Conservation (phyloP, 345 rosid genomes). For the Citrus trifoliata region DNA sequence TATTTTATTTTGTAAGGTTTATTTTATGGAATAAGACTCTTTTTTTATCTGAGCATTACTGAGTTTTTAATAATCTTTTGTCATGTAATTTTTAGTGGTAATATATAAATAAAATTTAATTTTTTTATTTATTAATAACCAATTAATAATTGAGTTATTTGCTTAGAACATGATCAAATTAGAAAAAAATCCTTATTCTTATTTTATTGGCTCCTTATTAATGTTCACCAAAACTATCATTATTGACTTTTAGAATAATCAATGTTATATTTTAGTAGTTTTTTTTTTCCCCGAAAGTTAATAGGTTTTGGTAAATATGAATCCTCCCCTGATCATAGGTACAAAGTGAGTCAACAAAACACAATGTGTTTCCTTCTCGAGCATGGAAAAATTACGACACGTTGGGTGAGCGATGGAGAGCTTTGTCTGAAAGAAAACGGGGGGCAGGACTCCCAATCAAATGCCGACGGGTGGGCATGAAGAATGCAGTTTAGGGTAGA, state of each 20-base stretch:
- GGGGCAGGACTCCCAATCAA: neutral
- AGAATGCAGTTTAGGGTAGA: neutral
- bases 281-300: no score
- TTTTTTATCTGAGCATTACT: fast-evolving
- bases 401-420: constrained; percentile 23
- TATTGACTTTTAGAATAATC: neutral
- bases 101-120: fast-evolving
- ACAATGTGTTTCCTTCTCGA: neutral
- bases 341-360: constrained; percentile 16
- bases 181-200: fast-evolving
- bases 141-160: no score
- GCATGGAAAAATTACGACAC: constrained; percentile 24
- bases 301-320: constrained; percentile 1
- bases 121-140: no score
- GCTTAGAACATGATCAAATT: fast-evolving
- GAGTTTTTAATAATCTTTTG: fast-evolving
- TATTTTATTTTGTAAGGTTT: no score
- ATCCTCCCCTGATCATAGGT: no score
- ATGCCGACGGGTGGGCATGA: constrained; percentile 16
- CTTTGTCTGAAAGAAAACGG: neutral
- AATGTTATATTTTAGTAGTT: neutral
- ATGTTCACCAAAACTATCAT: neutral
- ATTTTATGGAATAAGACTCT: no score
- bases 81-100: fast-evolving
- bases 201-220: no score